Evolutionary conservation across 148 eudicot species (phyloP).

Genomic region (Agrostemma githago): DNA sequence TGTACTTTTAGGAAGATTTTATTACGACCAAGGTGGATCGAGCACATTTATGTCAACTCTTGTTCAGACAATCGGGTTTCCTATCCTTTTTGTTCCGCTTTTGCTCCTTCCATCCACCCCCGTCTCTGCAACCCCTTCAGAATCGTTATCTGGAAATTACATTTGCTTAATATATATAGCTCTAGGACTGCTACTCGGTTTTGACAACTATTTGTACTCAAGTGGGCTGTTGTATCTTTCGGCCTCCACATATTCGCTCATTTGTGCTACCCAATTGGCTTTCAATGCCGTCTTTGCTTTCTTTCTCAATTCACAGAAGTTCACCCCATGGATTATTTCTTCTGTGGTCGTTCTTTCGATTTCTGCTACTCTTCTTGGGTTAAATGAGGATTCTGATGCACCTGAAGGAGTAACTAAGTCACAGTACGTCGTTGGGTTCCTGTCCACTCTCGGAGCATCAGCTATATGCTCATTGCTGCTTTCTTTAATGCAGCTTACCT

Average conservation of each 20-base stretch:
- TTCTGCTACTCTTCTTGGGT: conserved; percentile 69
- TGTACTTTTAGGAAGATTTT: conserved; percentile 75
- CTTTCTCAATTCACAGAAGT: conserved; percentile 76
- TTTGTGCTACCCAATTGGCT: conserved; percentile 77
- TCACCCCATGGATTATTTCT: conserved; percentile 58
- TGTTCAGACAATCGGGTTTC: conserved; percentile 82
- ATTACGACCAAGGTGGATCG: conserved; percentile 78
- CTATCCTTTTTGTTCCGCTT: conserved; percentile 62
- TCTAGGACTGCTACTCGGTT: conserved; percentile 60
- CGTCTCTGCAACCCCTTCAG: conserved; percentile 29
- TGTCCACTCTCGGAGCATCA: conserved; percentile 63
- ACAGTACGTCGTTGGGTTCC: conserved; percentile 50
- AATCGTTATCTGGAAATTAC: conserved; percentile 24
- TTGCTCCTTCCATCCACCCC: conserved; percentile 41
- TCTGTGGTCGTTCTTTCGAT: conserved; percentile 67
- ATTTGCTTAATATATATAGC: conserved; percentile 40
- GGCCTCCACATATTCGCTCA: conserved; percentile 86
- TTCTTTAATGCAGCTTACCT: conserved; percentile 81
- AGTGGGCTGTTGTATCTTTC: conserved; percentile 70
- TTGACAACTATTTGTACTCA: conserved; percentile 71
- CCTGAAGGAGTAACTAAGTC: conserved; percentile 54
- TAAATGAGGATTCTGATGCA: conserved; percentile 46
- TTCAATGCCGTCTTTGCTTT: conserved; percentile 70
- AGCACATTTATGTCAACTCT: conserved; percentile 82
- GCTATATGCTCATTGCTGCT: conserved; percentile 71